phyloP scores from a whole-genome alignment of 2,329 filamentous ascomycete species.

The Colletotrichum abscissum region DNA sequence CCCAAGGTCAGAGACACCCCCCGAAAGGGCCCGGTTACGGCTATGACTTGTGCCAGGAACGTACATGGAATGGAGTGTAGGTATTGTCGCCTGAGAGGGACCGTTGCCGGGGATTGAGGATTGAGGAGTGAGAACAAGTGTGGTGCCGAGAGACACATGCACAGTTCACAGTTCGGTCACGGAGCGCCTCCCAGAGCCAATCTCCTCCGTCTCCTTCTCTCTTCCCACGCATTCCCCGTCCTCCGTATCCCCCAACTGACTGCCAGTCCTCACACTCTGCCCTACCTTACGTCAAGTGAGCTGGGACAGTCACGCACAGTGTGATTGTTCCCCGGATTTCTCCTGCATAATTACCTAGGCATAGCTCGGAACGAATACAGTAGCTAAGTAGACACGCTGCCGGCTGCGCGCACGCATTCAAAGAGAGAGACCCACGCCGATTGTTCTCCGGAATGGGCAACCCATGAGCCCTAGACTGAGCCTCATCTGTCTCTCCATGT shows the following conservation, averaged over 20 bases:
- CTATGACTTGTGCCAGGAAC: background rate
- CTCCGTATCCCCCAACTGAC: background rate
- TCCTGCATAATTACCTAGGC: background rate
- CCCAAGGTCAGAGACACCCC: background rate
- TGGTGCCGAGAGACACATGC: background rate
- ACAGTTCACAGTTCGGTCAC: background rate
- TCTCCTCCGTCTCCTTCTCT: background rate
- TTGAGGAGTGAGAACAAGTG: background rate
- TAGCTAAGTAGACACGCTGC: background rate
- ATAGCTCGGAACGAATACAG: background rate
- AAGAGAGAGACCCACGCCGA: constrained; percentile 32
- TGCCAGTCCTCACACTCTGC: background rate
- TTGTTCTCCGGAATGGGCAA: constrained; percentile 32
- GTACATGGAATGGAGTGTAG: background rate
- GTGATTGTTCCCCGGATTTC: constrained; percentile 5
- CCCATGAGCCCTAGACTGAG: constrained; percentile 29
- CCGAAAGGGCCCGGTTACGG: background rate
- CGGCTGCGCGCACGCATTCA: background rate
- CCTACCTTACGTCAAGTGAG: background rate
- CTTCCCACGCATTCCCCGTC: background rate
- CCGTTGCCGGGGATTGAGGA: background rate
- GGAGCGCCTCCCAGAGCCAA: background rate
- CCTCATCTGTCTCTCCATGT: constrained; percentile 31
- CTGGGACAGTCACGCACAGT: background rate
- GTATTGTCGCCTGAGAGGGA: background rate